Percentiles rank a stretch among this genome's conserved stretches.
Conservation (phyloP, 2,329 filamentous ascomycete genomes). For the Colletotrichum tabaci region DNA sequence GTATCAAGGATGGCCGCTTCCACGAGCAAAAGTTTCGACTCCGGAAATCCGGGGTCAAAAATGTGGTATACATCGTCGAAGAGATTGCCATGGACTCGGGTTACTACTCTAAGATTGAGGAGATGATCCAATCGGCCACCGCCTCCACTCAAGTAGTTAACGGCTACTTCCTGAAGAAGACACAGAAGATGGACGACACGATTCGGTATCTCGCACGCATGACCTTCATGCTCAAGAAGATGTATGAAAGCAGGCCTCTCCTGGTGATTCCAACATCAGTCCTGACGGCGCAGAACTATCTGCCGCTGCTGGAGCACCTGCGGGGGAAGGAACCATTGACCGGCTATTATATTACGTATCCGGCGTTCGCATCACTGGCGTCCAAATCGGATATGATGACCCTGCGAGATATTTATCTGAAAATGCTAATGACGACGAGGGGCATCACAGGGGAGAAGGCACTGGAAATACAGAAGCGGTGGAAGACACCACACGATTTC, state of each 20-base stretch:
- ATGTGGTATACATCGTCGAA: slow-evolving; percentile 85
- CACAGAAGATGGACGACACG: slow-evolving; percentile 81
- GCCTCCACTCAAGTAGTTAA: slow-evolving; percentile 84
- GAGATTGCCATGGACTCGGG: slow-evolving; percentile 75
- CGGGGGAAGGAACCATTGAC: slow-evolving; percentile 64
- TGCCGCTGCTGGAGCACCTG: slow-evolving; percentile 74
- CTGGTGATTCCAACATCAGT: slow-evolving; percentile 76
- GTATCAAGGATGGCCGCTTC: slow-evolving; percentile 87
- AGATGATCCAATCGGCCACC: slow-evolving; percentile 80
- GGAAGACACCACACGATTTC: slow-evolving; percentile 81
- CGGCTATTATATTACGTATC: slow-evolving; percentile 77
- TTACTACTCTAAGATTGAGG: slow-evolving; percentile 70
- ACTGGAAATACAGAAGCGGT: slow-evolving; percentile 83
- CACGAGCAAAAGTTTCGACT: slow-evolving; percentile 89
- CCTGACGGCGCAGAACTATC: slow-evolving; percentile 76
- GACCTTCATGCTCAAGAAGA: slow-evolving; percentile 76
- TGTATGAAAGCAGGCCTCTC: slow-evolving; percentile 73
- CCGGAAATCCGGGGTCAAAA: slow-evolving; percentile 78
- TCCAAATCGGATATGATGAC: slow-evolving; percentile 84
- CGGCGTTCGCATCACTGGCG: slow-evolving; percentile 78
- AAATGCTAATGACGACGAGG: slow-evolving; percentile 88
- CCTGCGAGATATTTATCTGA: slow-evolving; percentile 81
- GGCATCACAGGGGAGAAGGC: slow-evolving; percentile 85
- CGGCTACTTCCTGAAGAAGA: slow-evolving; percentile 84
- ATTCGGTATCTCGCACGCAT: slow-evolving; percentile 82